Conservation (phyloP, 1,284 basidiomycete genomes). For the Fistulina hepatica region DNA sequence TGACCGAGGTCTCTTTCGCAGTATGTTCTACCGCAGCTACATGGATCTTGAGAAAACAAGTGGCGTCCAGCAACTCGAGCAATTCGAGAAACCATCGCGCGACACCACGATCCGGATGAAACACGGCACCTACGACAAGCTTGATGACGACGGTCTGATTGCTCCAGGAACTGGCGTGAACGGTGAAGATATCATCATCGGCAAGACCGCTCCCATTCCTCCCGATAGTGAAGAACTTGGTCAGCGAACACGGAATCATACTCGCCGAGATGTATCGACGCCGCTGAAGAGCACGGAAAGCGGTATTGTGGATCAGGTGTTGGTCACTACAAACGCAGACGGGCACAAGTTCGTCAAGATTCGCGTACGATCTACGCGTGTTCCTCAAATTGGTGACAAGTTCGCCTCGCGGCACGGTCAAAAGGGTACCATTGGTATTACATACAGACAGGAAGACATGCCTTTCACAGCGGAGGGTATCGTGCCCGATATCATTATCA, state of each 20-base stretch:
- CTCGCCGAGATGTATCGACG: constrained; percentile 89
- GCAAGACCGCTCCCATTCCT: constrained; percentile 96
- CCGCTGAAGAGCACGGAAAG: constrained; percentile 97
- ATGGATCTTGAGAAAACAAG: constrained; percentile 98
- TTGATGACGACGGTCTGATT: constrained; percentile 93
- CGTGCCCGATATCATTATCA: constrained; percentile 95
- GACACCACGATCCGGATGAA: constrained; percentile 95
- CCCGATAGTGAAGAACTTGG: constrained; percentile 96
- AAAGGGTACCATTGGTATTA: constrained; percentile 99
- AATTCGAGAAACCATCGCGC: constrained; percentile 94
- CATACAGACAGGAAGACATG: constrained; percentile 99
- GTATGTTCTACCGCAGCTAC: constrained; percentile 97
- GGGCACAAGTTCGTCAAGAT: constrained; percentile 99
- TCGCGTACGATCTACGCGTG: constrained; percentile 87
- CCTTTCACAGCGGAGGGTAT: constrained; percentile 96
- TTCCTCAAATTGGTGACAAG: constrained; percentile 98
- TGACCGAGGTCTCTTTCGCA: constrained; percentile 95
- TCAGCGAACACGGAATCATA: constrained; percentile 86
- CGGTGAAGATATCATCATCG: constrained; percentile 98
- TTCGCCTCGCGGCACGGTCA: constrained; percentile 99
- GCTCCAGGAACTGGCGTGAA: constrained; percentile 91
- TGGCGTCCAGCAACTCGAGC: constrained; percentile 85
- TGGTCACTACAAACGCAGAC: constrained; percentile 93
- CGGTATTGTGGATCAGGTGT: constrained; percentile 95
- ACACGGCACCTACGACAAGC: constrained; percentile 96